Evolutionary conservation across 768 basidiomycete genomes (phyloP).

Genomic region (Daedaleopsis sinensis): DNA sequence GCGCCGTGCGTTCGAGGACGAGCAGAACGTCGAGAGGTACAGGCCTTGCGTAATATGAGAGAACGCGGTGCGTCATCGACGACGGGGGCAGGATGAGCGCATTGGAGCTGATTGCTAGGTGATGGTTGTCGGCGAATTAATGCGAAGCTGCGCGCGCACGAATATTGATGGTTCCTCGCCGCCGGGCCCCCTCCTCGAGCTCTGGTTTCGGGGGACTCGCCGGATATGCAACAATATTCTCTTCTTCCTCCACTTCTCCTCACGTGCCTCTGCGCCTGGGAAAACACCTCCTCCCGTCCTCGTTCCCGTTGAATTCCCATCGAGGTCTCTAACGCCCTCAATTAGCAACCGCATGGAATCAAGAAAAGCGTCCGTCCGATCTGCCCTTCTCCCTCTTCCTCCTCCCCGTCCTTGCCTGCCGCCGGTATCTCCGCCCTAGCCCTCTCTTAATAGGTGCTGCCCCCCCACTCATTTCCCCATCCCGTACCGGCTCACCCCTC

Average conservation of each 20-base stretch:
- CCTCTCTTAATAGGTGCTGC: constrained; percentile 2
- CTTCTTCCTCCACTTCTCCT: too few relatives aligned
- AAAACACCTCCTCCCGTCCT: too few relatives aligned
- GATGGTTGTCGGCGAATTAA: background rate
- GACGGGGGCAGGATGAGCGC: background rate
- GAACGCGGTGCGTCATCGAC: background rate
- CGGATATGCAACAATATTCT: too few relatives aligned
- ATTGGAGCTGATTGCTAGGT: background rate
- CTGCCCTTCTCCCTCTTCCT: constrained; percentile 5
- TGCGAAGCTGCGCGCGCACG: too few relatives aligned
- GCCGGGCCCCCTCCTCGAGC: too few relatives aligned
- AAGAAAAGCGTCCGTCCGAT: constrained; percentile 10
- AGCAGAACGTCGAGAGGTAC: too few relatives aligned
- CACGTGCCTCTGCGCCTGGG: too few relatives aligned
- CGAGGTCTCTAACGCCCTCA: constrained; percentile 14
- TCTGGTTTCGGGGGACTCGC: too few relatives aligned
- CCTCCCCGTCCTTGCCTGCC: background rate
- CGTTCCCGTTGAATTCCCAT: too few relatives aligned
- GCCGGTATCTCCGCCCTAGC: background rate
- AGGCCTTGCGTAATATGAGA: background rate
- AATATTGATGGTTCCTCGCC: background rate
- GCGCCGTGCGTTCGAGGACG: too few relatives aligned
- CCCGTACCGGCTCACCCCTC: background rate
- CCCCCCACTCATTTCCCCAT: background rate
- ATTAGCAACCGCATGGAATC: constrained; percentile 16